phyloP scores from a whole-genome alignment of 805 yeast genomes.

The Ogataea populi-albae region DNA sequence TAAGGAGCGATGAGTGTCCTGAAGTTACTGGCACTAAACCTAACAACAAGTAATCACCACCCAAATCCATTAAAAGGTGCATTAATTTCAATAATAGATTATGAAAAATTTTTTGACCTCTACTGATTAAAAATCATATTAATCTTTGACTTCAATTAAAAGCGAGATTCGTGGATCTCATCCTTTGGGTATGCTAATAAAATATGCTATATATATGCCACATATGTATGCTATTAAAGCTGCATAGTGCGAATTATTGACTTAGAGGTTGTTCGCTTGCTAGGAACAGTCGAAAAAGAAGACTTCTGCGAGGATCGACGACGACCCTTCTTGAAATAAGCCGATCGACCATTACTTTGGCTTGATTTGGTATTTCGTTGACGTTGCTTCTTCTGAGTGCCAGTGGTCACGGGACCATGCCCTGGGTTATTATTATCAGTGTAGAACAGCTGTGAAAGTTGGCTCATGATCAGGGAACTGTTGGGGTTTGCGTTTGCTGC shows the following conservation, averaged over 20 bases:
- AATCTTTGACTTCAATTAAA: conserved; percentile 5
- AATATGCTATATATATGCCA: no score
- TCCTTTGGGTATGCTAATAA: no score
- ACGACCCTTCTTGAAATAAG: conserved; percentile 6
- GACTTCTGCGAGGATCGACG: conserved; percentile 1
- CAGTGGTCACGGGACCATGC: background rate
- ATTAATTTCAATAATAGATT: no score
- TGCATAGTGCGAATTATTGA: conserved; percentile 19
- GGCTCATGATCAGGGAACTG: conserved; percentile 14
- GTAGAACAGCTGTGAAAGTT: conserved; percentile 15
- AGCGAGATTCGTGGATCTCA: conserved; percentile 6
- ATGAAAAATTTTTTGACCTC: no score
- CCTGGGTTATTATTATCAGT: conserved; percentile 5
- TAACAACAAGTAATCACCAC: no score
- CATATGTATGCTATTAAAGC: conserved; percentile 4
- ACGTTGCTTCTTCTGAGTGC: conserved; percentile 11
- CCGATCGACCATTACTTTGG: conserved; percentile 4
- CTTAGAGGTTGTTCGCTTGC: conserved; percentile 1
- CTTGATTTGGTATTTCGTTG: conserved; percentile 14
- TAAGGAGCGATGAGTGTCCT: no score
- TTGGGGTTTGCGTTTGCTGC: conserved; percentile 9
- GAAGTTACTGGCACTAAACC: no score
- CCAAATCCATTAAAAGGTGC: no score
- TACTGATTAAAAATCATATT: no score
- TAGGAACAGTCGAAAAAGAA: background rate